Percentiles rank a stretch among this genome's conserved stretches.
Evolutionary conservation across 306 rosid genomes (phyloP).

Genomic region (Vigna trinervia): DNA sequence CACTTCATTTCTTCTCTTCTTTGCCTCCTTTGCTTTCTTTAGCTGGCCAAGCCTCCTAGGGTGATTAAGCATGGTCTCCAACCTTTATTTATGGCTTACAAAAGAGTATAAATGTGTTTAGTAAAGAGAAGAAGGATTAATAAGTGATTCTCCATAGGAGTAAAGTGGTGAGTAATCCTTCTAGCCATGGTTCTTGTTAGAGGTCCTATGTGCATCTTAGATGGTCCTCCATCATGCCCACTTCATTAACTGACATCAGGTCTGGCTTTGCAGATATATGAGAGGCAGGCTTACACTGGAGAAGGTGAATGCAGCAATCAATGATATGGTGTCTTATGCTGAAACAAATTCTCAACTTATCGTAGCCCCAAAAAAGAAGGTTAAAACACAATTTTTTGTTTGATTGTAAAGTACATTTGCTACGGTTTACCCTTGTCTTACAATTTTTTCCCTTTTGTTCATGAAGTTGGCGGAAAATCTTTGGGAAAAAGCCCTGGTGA

Average conservation of each 20-base stretch:
- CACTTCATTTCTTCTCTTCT: too few relatives aligned
- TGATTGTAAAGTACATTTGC: slow-evolving; percentile 33
- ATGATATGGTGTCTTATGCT: slow-evolving; percentile 84
- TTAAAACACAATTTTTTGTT: slow-evolving; percentile 41
- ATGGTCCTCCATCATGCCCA: background rate
- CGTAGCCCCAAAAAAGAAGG: slow-evolving; percentile 84
- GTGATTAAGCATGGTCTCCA: too few relatives aligned
- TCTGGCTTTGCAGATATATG: slow-evolving; percentile 70
- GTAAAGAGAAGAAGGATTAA: too few relatives aligned
- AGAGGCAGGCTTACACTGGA: slow-evolving; percentile 94
- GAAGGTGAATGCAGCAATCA: slow-evolving; percentile 84
- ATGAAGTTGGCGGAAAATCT: slow-evolving; percentile 79
- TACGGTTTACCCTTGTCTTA: slow-evolving; percentile 38
- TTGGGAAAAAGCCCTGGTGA: slow-evolving; percentile 89
- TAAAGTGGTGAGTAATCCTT: too few relatives aligned
- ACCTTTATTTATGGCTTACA: too few relatives aligned
- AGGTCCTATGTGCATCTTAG: too few relatives aligned
- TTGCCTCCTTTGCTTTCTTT: too few relatives aligned
- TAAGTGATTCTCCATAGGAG: too few relatives aligned
- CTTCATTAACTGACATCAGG: slow-evolving; percentile 21
- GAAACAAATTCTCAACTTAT: slow-evolving; percentile 85
- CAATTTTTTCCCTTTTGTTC: slow-evolving; percentile 35
- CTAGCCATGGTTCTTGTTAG: too few relatives aligned
- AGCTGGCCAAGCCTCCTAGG: too few relatives aligned
- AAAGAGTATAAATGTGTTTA: too few relatives aligned